These are phyloP conservation scores for Anacardium occidentale DNA, from an alignment of 345 rosid genomes.

Conservation along the genomic window DNA sequence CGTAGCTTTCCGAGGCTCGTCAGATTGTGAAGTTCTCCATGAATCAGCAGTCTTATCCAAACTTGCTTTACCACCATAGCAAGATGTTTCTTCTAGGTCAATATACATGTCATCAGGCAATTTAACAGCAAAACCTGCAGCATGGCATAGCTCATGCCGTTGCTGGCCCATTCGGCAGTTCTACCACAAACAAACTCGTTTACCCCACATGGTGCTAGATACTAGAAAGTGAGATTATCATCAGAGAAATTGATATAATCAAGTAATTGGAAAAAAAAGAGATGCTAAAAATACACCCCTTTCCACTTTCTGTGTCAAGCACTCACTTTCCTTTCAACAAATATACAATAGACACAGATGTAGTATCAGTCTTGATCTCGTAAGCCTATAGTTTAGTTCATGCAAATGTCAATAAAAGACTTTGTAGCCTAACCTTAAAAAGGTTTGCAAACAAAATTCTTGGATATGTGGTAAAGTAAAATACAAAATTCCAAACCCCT, in stretches of 20 bases:
- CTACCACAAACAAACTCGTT: constrained; percentile 75
- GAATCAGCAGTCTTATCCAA: constrained; percentile 74
- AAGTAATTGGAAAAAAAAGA: constrained; percentile 8
- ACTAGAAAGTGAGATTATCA: constrained; percentile 38
- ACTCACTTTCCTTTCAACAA: too few species aligned
- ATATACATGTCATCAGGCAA: constrained; percentile 20
- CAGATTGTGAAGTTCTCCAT: constrained; percentile 50
- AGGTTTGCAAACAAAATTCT: not conserved
- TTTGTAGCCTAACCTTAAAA: not conserved
- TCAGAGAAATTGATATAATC: constrained; percentile 18
- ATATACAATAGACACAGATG: too few species aligned
- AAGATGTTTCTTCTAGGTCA: constrained; percentile 45
- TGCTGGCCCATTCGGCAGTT: constrained; percentile 75
- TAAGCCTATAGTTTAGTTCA: not conserved
- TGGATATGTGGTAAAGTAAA: not conserved
- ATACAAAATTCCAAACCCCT: not conserved
- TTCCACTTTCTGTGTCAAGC: too few species aligned
- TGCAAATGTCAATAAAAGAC: not conserved
- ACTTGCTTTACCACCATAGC: constrained; percentile 84
- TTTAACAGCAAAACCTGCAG: constrained; percentile 76
- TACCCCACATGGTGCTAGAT: constrained; percentile 74
- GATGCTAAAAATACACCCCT: too few species aligned
- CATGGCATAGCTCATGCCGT: constrained; percentile 78
- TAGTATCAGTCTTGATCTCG: not conserved
- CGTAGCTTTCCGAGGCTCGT: constrained; percentile 34